Evolutionary conservation across 2,329 filamentous ascomycete species (phyloP), one percentile per base, ranked within the genome.

Genomic region (Scopulariopsis brevicaulis): DNA sequence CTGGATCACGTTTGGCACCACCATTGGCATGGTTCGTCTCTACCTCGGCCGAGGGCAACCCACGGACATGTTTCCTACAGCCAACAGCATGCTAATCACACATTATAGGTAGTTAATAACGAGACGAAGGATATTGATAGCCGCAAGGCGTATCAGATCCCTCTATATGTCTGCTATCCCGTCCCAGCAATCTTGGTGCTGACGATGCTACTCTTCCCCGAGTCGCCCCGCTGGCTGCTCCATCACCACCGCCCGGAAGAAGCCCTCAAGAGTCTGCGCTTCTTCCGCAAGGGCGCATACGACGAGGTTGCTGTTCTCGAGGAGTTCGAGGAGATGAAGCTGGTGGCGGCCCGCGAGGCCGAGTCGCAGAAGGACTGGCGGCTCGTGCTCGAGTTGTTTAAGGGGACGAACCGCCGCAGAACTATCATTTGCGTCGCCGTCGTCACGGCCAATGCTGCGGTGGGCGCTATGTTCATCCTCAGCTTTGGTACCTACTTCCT

Each of bases 221-320:
- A 86, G 63, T 83, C 79, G 2, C 84, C 84, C 1, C 70, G 83
- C 59, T 86, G 82, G 82, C 71, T 85, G 24, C 80, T 83, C 58
- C 76, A 77, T 58, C 77, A 82, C 58, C 74, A 78, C 61, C 76
- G 78, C 48, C 69, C 74, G 14, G 77, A 81, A 6, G 71, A 81
- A 57, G 79, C 81, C 0, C 70, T 77, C 18, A 70, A 72, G 1
- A 77, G 79, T 15, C 73, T 86, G 51, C 75, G 43, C 12, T 50
- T 56, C 54, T 56, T 56, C 32, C 54, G 54, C 54, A 56, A 56
- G 54, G 54, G 54, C 54, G 54, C 54, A 6, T 56, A 56, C 20
- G 54, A 56, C 43, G 54, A 56, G n/a, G 54, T 56, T 14, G 54
- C 54, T 11, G 54, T 56, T 40, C 54, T 20, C 22, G 40, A 56